These are phyloP conservation scores for Voacanga thouarsii DNA, from an alignment of 257 asterid species.

Conservation along the genomic window DNA sequence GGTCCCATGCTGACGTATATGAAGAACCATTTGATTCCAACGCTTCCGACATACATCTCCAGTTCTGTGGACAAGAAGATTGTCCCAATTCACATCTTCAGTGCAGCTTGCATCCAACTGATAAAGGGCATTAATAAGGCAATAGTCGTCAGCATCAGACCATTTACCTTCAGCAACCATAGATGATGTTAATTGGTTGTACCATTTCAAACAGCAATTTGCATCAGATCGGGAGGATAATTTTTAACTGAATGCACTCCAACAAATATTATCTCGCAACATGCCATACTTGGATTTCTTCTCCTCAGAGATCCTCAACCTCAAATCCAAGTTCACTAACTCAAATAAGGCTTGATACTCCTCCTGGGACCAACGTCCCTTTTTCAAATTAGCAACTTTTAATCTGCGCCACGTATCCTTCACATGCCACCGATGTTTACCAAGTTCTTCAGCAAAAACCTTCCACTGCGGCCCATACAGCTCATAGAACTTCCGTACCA, in stretches of 20 bases:
- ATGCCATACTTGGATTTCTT: slow-evolving; percentile 32
- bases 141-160: slow-evolving; percentile 32
- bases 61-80: slow-evolving; percentile 28
- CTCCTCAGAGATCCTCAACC: slow-evolving; percentile 18
- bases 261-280: slow-evolving; percentile 34
- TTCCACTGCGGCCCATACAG: slow-evolving; percentile 25
- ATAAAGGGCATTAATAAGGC: slow-evolving; percentile 23
- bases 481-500: slow-evolving; percentile 2
- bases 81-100: slow-evolving; percentile 35
- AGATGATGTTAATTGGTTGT: slow-evolving; percentile 24
- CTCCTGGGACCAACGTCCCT: slow-evolving; percentile 30
- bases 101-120: slow-evolving; percentile 28
- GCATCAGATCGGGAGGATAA: slow-evolving; percentile 14
- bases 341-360: slow-evolving; percentile 32
- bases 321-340: slow-evolving; percentile 29
- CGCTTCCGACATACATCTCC: slow-evolving; percentile 31
- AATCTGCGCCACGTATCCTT: slow-evolving; percentile 32
- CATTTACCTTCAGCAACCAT: slow-evolving; percentile 30
- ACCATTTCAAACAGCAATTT: slow-evolving; percentile 30
- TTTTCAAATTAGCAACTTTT: slow-evolving; percentile 10
- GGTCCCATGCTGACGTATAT: slow-evolving; percentile 21
- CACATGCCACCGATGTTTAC: slow-evolving; percentile 26
- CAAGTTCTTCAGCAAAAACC: slow-evolving; percentile 28
- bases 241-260: slow-evolving; percentile 28
- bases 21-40: slow-evolving; percentile 36